These are phyloP conservation scores for Neopestalotiopsis sp. DNA, from an alignment of 2,329 filamentous ascomycete genomes.

Conservation along the genomic window DNA sequence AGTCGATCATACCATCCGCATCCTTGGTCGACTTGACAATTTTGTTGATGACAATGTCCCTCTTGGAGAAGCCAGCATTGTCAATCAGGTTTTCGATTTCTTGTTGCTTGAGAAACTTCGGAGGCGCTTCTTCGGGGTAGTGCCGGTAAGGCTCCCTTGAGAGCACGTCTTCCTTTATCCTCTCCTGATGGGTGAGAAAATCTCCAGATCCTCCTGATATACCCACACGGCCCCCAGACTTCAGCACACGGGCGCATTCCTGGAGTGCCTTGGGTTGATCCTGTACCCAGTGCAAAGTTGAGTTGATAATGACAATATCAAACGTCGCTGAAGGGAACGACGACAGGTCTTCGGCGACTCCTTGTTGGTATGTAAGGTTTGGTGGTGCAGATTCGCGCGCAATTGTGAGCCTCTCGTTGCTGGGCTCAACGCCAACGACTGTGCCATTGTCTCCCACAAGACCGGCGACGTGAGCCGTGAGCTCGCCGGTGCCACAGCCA, in stretches of 20 bases:
- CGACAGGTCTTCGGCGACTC: slow-evolving; percentile 32
- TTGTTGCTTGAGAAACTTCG: slow-evolving; percentile 29
- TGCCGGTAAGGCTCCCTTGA: slow-evolving; percentile 28
- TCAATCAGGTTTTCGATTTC: slow-evolving; percentile 30
- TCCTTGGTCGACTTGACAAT: slow-evolving; percentile 29
- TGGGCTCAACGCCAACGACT: slow-evolving; percentile 39
- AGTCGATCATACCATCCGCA: slow-evolving; percentile 34
- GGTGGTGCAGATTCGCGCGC: slow-evolving; percentile 15
- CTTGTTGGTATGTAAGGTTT: slow-evolving; percentile 28
- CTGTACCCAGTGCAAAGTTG: slow-evolving; percentile 34
- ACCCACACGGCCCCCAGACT: slow-evolving; percentile 26
- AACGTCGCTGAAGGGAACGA: slow-evolving; percentile 27
- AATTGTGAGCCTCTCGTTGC: slow-evolving; percentile 32
- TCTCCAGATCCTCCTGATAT: slow-evolving; percentile 27
- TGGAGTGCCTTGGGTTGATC: slow-evolving; percentile 28
- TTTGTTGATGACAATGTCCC: slow-evolving; percentile 28
- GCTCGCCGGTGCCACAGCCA: slow-evolving; percentile 39
- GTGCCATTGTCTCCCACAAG: slow-evolving; percentile 25
- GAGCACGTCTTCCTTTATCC: slow-evolving; percentile 31
- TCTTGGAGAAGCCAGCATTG: slow-evolving; percentile 23
- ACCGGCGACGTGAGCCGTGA: slow-evolving; percentile 30
- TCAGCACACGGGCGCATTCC: slow-evolving; percentile 30
- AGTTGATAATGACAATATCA: slow-evolving; percentile 32
- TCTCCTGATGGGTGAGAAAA: slow-evolving; percentile 26
- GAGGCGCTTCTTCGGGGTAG: slow-evolving; percentile 27